phyloP scores from a whole-genome alignment of 2,329 filamentous ascomycete genomes.

The Aspergillus sp. region DNA sequence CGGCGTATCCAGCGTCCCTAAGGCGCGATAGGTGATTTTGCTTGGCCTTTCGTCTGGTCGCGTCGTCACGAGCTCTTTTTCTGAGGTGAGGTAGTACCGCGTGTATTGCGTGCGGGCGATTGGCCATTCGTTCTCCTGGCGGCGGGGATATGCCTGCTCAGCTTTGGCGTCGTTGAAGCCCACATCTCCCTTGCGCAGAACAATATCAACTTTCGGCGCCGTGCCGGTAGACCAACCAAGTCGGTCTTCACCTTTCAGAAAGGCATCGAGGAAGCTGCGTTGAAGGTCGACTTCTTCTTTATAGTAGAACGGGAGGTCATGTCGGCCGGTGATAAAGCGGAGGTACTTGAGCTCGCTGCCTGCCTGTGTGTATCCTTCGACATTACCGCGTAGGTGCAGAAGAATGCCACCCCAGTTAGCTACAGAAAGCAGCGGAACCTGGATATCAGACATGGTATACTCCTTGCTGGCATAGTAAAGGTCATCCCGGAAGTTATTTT shows the following conservation, averaged over 20 bases:
- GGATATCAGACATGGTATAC: slow-evolving; percentile 67
- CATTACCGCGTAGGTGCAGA: slow-evolving; percentile 70
- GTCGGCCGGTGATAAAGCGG: slow-evolving; percentile 70
- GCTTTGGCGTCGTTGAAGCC: slow-evolving; percentile 67
- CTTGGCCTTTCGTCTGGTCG: slow-evolving; percentile 30
- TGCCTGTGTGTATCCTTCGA: slow-evolving; percentile 67
- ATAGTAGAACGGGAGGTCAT: slow-evolving; percentile 76
- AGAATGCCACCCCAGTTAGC: slow-evolving; percentile 74
- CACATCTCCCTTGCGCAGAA: slow-evolving; percentile 68
- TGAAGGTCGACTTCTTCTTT: slow-evolving; percentile 70
- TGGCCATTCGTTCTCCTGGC: slow-evolving; percentile 68
- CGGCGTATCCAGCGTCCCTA: slow-evolving; percentile 61
- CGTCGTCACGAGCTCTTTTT: slow-evolving; percentile 45
- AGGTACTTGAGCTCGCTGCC: slow-evolving; percentile 71
- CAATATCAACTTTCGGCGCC: slow-evolving; percentile 63
- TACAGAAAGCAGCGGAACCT: slow-evolving; percentile 65
- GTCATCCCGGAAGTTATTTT: slow-evolving; percentile 64
- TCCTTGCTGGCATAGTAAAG: slow-evolving; percentile 68
- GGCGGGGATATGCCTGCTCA: slow-evolving; percentile 60
- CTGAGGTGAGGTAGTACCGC: slow-evolving; percentile 61
- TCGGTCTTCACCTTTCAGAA: slow-evolving; percentile 69
- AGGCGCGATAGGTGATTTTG: slow-evolving; percentile 62
- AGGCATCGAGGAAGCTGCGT: slow-evolving; percentile 70
- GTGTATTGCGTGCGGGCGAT: slow-evolving; percentile 68
- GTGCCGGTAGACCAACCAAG: slow-evolving; percentile 54